These are phyloP conservation scores for Allantophomopsis lycopodina DNA, from an alignment of 2,329 filamentous ascomycete species.

Conservation along the genomic window DNA sequence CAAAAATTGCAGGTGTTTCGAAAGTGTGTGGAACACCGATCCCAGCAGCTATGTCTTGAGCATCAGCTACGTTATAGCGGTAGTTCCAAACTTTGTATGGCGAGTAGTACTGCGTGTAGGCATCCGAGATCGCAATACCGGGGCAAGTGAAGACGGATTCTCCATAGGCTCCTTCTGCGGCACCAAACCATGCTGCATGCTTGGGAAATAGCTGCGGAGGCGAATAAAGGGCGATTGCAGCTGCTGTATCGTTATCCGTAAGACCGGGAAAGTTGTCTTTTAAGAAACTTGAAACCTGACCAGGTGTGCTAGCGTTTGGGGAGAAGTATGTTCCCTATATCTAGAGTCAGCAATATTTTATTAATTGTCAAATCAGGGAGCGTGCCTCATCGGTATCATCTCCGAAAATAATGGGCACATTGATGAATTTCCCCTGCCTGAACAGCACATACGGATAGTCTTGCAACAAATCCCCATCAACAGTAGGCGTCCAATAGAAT, in stretches of 20 bases:
- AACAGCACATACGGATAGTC: slow-evolving; percentile 24
- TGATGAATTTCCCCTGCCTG: slow-evolving; percentile 21
- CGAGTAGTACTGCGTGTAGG: slow-evolving; percentile 14
- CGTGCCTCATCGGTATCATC: slow-evolving; percentile 5
- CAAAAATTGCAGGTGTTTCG: slow-evolving; percentile 23
- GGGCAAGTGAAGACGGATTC: slow-evolving; percentile 35
- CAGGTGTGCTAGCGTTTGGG: slow-evolving; percentile 18
- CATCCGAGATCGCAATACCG: slow-evolving; percentile 24
- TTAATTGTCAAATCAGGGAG: background rate
- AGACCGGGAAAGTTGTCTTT: slow-evolving; percentile 22
- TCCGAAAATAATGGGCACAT: slow-evolving; percentile 27
- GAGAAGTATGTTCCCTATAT: slow-evolving; percentile 38
- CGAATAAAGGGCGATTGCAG: slow-evolving; percentile 18
- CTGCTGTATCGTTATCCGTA: slow-evolving; percentile 11
- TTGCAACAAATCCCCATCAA: slow-evolving; percentile 25
- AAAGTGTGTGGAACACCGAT: slow-evolving; percentile 23
- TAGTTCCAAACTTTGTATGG: slow-evolving; percentile 29
- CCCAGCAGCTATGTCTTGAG: slow-evolving; percentile 19
- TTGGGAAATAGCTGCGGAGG: slow-evolving; percentile 15
- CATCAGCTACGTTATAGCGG: slow-evolving; percentile 29
- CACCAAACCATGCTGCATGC: slow-evolving; percentile 21
- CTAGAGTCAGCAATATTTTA: background rate
- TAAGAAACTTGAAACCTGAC: slow-evolving; percentile 20
- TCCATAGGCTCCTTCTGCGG: slow-evolving; percentile 26
- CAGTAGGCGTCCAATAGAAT: slow-evolving; percentile 26